Evolutionary conservation across 805 yeast species (phyloP), one percentile per base, ranked within the genome.

Genomic region (Zygotorulaspora florentina): DNA sequence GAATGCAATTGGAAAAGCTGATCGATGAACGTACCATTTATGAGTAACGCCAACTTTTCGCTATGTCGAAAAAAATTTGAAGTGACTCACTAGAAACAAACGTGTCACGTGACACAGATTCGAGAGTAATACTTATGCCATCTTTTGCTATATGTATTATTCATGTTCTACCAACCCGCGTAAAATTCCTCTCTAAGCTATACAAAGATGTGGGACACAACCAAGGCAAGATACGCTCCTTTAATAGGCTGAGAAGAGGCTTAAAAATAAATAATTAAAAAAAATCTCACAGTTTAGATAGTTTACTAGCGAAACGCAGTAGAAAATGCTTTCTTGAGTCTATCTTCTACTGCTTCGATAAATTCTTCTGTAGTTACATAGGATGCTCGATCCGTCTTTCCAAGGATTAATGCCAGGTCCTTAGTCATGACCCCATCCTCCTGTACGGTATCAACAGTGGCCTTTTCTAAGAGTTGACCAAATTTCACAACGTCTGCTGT

Each of bases 351-450:
- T 31, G 84, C 85, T 53, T 82, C 86, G 57, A 90, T 80, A 69
- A 88, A 90, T 69, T 88, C 96, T 66, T 85, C 93, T 43, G 97
- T 91, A 42, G 95, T 84, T 34, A 89, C 97, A 57, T 87, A 90
- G 30, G 84, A 62, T 15, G 80, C 71, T 67, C 96, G 83, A 57
- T 82, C 85, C 45, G 95, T 86, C 71, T 81, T 85, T 51, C 96
- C 96, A 57, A 81, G 77, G 42, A 95, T 87, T 53, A 90, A 76
- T 9, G 97, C 96, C 65, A 91, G 77, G 70, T 91, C 98, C 74
- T 91, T 91, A 61, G 98, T 91, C 97, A 91, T 91, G 62, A 83
- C 83, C 46, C 85, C 85, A 63, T 87, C 96, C 28, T 73, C 70
- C 51, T 78, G 80, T 30, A 91, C 98, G 25, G 96, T 86, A 56